Conservation (phyloP, 2,329 filamentous ascomycete genomes). For the Phaeosphaeriaceae sp. region DNA sequence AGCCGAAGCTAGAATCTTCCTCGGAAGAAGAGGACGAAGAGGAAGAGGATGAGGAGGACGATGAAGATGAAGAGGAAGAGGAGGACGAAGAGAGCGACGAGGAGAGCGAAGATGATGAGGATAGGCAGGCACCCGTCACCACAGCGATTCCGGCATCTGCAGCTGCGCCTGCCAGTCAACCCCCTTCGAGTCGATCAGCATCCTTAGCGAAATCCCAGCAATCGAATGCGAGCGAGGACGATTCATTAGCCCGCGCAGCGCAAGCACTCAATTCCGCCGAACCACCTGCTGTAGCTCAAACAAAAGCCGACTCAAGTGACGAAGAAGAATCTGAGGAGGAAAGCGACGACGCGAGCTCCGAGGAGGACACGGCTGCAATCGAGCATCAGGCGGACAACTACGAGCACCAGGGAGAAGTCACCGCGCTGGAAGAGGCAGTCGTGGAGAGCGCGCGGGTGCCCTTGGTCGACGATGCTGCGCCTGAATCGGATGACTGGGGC, state of each 20-base stretch:
- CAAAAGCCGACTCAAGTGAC: slow-evolving; percentile 19
- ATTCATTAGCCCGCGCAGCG: slow-evolving; percentile 23
- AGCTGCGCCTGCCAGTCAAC: slow-evolving; percentile 36
- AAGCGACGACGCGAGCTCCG: slow-evolving; percentile 14
- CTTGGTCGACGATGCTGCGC: slow-evolving; percentile 46
- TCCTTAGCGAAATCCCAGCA: slow-evolving; percentile 9
- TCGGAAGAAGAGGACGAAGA: slow-evolving; percentile 23
- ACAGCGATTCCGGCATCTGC: slow-evolving; percentile 3
- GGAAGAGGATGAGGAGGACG: slow-evolving; percentile 3
- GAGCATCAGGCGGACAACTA: slow-evolving; percentile 48
- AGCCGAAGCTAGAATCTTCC: slow-evolving; percentile 23
- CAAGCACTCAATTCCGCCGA: slow-evolving; percentile 25
- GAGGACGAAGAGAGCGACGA: slow-evolving; percentile 14
- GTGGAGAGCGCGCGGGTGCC: slow-evolving; percentile 53
- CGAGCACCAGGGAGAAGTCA: slow-evolving; percentile 57
- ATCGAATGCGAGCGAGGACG: slow-evolving; percentile 14
- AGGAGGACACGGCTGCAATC: slow-evolving; percentile 20
- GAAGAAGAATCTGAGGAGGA: slow-evolving; percentile 22
- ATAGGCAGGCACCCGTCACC: slow-evolving; percentile 4
- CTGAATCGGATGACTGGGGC: slow-evolving; percentile 49
- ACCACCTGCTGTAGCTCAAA: slow-evolving; percentile 14
- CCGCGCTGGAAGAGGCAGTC: slow-evolving; percentile 55
- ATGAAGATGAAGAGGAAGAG: slow-evolving; percentile 17
- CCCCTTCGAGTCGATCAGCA: slow-evolving; percentile 39
- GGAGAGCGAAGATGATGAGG: slow-evolving; percentile 3